A percentile compares a stretch with the other conserved stretches of the same genome.
These are phyloP conservation scores for Ustilago vetiveriae DNA, from an alignment of 1,284 basidiomycete species.

Conservation along the genomic window DNA sequence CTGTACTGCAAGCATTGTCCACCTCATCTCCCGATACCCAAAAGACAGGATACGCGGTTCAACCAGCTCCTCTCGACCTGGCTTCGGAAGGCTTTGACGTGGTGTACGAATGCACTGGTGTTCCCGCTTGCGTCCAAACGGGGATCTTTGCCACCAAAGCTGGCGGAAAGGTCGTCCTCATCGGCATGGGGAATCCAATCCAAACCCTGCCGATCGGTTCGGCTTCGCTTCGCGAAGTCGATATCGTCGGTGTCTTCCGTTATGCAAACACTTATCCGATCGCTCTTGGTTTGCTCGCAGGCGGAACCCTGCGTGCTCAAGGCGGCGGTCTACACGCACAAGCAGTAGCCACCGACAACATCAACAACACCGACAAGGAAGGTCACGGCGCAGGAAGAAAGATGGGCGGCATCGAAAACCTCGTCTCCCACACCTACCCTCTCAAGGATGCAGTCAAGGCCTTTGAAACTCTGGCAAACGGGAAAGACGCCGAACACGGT, in stretches of 20 bases:
- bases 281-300: slow-evolving; percentile 69
- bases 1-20: slow-evolving; percentile 28
- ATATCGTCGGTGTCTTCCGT: slow-evolving; percentile 87
- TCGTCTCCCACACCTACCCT: slow-evolving; percentile 52
- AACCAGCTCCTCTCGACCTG: slow-evolving; percentile 30
- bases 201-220: slow-evolving; percentile 77
- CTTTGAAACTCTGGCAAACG: slow-evolving; percentile 51
- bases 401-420: slow-evolving; percentile 52
- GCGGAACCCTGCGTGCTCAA: slow-evolving; percentile 44
- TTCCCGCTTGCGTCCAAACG: slow-evolving; percentile 72
- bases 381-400: slow-evolving; percentile 25
- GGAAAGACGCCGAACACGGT: slow-evolving; percentile 36
- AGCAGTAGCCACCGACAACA: not conserved
- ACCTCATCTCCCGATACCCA: not conserved
- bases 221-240: slow-evolving; percentile 87
- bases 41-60: slow-evolving; percentile 15
- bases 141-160: slow-evolving; percentile 73
- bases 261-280: slow-evolving; percentile 82
- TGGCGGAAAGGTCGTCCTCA: slow-evolving; percentile 87
- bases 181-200: slow-evolving; percentile 92
- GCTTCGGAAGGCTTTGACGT: slow-evolving; percentile 78
- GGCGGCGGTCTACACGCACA: slow-evolving; percentile 37
- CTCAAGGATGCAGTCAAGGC: slow-evolving; percentile 45
- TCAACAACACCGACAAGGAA: slow-evolving; percentile 2
- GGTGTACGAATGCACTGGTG: slow-evolving; percentile 94